phyloP scores from a whole-genome alignment of 768 basidiomycete genomes.

The Rubroboletus pulcherrimus region DNA sequence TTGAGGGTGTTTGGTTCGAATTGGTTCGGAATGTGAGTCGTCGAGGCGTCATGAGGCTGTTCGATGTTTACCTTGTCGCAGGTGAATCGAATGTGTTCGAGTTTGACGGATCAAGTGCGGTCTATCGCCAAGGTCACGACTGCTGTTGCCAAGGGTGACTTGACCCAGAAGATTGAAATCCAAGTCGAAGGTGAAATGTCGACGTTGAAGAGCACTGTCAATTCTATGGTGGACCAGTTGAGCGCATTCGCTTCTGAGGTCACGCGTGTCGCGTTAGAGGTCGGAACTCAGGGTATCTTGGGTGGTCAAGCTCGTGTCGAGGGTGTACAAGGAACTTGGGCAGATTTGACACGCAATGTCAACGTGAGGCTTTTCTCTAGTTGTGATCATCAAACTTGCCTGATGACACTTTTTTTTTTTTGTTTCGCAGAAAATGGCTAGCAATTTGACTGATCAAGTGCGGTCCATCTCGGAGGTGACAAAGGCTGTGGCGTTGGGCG shows the following conservation, averaged over 20 bases:
- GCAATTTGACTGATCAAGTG: constrained; percentile 81
- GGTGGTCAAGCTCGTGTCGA: constrained; percentile 90
- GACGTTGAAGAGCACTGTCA: constrained; percentile 78
- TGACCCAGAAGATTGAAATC: constrained; percentile 92
- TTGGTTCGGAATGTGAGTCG: constrained; percentile 65
- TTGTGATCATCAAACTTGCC: not conserved
- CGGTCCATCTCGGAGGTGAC: constrained; percentile 88
- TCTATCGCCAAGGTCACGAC: constrained; percentile 84
- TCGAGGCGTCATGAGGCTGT: not conserved
- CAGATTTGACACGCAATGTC: constrained; percentile 83
- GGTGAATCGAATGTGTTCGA: constrained; percentile 81
- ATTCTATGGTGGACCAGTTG: constrained; percentile 92
- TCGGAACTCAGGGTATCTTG: constrained; percentile 86
- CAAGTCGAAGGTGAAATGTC: constrained; percentile 86
- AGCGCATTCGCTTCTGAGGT: constrained; percentile 84
- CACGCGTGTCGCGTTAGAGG: constrained; percentile 80
- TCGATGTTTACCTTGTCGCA: constrained; percentile 22
- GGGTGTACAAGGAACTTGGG: constrained; percentile 93
- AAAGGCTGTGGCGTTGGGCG: constrained; percentile 75
- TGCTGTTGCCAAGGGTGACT: constrained; percentile 85
- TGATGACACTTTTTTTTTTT: not conserved
- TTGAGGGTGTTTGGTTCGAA: constrained; percentile 90
- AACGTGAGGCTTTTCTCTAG: constrained; percentile 49
- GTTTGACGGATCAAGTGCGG: constrained; percentile 76
- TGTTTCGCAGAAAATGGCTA: constrained; percentile 73